phyloP scores from a whole-genome alignment of 306 rosid genomes.

The Lathyrus tuberosus region DNA sequence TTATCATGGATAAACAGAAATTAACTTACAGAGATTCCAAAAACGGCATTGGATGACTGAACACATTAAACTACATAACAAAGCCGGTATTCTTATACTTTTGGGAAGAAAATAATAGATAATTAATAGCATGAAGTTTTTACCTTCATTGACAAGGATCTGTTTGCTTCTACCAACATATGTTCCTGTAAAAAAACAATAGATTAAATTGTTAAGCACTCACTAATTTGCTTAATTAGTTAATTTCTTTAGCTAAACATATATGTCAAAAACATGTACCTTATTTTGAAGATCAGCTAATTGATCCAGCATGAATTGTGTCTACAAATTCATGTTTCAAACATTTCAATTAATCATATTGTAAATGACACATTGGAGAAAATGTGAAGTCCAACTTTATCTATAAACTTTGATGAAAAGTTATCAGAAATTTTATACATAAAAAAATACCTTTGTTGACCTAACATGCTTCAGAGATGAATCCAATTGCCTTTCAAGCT shows the following conservation, averaged over 20 bases:
- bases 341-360: too few relatives aligned
- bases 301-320: constrained; percentile 92
- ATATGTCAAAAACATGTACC: constrained; percentile 45
- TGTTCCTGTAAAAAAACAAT: constrained; percentile 69
- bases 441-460: constrained; percentile 67
- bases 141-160: constrained; percentile 83
- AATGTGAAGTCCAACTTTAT: too few relatives aligned
- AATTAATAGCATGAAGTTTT: not conserved
- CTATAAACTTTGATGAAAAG: not conserved
- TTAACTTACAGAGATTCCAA: too few relatives aligned
- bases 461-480: constrained; percentile 86
- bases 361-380: too few relatives aligned
- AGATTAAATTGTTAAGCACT: constrained; percentile 16
- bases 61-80: too few relatives aligned
- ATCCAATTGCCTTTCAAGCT: constrained; percentile 93
- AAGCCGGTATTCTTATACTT: too few relatives aligned
- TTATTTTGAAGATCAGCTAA: constrained; percentile 86
- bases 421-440: not conserved
- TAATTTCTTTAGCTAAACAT: not conserved
- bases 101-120: not conserved
- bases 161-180: constrained; percentile 73
- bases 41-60: too few relatives aligned
- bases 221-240: not conserved
- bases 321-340: constrained; percentile 56
- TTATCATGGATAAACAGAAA: too few relatives aligned